Base-by-base conservation (phyloP, 768 basidiomycete species). In the Hypholoma sublateritium region DNA sequence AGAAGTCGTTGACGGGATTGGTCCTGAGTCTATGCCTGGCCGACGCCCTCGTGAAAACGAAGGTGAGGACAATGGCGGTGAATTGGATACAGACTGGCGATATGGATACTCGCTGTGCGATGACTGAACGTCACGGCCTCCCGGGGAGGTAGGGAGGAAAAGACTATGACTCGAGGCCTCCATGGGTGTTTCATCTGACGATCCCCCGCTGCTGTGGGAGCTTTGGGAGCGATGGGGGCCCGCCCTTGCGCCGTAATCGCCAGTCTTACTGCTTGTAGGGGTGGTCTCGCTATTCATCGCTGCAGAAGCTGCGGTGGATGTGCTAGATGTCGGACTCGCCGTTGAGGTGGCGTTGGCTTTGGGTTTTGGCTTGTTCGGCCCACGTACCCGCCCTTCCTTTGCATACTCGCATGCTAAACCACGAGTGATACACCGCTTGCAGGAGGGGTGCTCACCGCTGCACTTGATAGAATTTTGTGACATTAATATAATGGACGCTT, bases 401-500 rank as follows among this genome's bases (percentile, higher is more conserved):
- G 84, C 82, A 63, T 91, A 91, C 46, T 84, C 80, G 70, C 89
- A 91, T 2, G 71, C 59, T 37, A 89, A 72, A 0, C 86, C 83
- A 5, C 86, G 76, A 3, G 69, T 72, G 5, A 78, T 66, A 68
- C 89, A 91, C 11, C 89, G 83, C 61, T 83, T 78, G 68, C 89
- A 91, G 0, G 80, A 68, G 0, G 89, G 87, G 52, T 85, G 84
- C 35, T 88, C 85, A 39, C 89, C 88, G 59, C 82, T 85, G 69
- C 88, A 91, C 86, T 55, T 37, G 19, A 50, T 42, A 13, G 41
- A 53, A 22, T 32, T 14, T 48, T 17, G 42, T 17, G 28, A 45
- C n/a, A 45, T 48, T 53, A 46, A 55, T 51, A 55, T 48, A n/a
- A 53, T 53, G 43, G 46, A 48, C 43, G 37, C 24, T 50, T 50